These are phyloP conservation scores for Collariella sp. DNA, from an alignment of 495 filamentous ascomycete genomes.

Conservation along the genomic window DNA sequence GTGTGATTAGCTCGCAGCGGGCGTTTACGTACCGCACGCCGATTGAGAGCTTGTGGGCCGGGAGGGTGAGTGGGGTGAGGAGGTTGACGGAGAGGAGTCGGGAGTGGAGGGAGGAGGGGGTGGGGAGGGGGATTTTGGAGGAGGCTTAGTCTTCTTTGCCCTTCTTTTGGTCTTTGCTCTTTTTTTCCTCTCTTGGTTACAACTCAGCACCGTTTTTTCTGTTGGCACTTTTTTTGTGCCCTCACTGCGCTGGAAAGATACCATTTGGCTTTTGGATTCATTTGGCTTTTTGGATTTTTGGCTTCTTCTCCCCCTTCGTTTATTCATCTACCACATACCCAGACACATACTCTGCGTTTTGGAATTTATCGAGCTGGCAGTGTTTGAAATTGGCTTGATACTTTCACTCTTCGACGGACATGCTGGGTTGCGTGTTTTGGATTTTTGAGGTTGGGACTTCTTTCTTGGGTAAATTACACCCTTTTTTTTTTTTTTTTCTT, in stretches of 20 bases:
- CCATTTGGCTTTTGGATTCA: slow-evolving; percentile 18
- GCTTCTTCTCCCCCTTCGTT: neutral
- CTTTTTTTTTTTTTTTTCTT: too few relatives aligned
- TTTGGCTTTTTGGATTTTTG: neutral
- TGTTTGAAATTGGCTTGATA: too few relatives aligned
- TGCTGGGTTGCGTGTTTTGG: too few relatives aligned
- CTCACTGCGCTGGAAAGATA: slow-evolving; percentile 25
- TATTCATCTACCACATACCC: neutral
- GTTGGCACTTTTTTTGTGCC: neutral
- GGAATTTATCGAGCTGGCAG: too few relatives aligned
- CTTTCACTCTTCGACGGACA: too few relatives aligned
- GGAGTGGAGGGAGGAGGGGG: slow-evolving; percentile 80
- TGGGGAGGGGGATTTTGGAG: slow-evolving; percentile 67
- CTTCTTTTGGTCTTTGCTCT: neutral
- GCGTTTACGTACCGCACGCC: slow-evolving; percentile 89
- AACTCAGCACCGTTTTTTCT: neutral
- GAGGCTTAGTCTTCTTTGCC: slow-evolving; percentile 41
- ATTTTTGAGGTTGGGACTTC: too few relatives aligned
- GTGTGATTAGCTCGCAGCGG: slow-evolving; percentile 88
- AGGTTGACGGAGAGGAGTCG: slow-evolving; percentile 66
- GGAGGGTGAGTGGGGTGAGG: slow-evolving; percentile 67
- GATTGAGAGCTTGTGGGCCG: slow-evolving; percentile 77
- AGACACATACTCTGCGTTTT: too few relatives aligned
- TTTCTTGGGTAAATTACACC: neutral
- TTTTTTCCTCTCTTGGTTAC: neutral